These are phyloP conservation scores for Rhinocladiella similis DNA, from an alignment of 2,329 filamentous ascomycete genomes.

Conservation along the genomic window DNA sequence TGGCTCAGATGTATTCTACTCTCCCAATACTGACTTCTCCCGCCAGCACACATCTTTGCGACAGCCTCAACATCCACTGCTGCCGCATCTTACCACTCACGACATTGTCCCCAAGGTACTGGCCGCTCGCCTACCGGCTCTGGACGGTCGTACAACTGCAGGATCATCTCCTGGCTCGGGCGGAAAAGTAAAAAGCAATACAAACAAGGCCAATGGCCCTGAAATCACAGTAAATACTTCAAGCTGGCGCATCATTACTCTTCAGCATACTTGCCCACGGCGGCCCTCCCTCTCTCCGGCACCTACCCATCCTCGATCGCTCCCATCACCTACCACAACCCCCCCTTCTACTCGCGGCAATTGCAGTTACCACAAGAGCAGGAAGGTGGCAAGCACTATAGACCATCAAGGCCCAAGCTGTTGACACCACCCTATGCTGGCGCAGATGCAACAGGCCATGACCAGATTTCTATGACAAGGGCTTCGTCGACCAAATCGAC, in stretches of 20 bases:
- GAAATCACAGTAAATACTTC: conserved; percentile 11
- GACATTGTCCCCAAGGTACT: neutral
- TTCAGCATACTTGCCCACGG: conserved; percentile 8
- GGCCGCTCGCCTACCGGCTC: neutral
- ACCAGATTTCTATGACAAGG: conserved; percentile 22
- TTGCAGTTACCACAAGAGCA: conserved; percentile 8
- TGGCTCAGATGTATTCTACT: neutral
- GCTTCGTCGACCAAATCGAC: conserved; percentile 27
- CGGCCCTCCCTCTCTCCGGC: conserved; percentile 8
- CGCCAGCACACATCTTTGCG: neutral
- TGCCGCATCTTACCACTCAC: neutral
- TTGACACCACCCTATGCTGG: conserved; percentile 24
- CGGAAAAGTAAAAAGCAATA: too few species aligned
- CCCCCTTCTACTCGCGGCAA: conserved; percentile 5
- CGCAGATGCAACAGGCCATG: conserved; percentile 21
- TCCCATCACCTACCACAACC: conserved; percentile 3
- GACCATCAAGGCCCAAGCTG: conserved; percentile 4
- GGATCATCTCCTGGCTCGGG: too few species aligned
- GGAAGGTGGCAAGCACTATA: conserved; percentile 4
- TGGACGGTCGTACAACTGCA: too few species aligned
- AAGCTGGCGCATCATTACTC: conserved; percentile 24
- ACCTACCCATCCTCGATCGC: neutral
- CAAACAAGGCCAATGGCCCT: conserved; percentile 2
- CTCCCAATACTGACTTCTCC: neutral
- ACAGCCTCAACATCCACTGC: neutral